Percentiles rank a stretch among this genome's conserved stretches.
Conservation (phyloP, 805 yeast species). For the Torulaspora indica region DNA sequence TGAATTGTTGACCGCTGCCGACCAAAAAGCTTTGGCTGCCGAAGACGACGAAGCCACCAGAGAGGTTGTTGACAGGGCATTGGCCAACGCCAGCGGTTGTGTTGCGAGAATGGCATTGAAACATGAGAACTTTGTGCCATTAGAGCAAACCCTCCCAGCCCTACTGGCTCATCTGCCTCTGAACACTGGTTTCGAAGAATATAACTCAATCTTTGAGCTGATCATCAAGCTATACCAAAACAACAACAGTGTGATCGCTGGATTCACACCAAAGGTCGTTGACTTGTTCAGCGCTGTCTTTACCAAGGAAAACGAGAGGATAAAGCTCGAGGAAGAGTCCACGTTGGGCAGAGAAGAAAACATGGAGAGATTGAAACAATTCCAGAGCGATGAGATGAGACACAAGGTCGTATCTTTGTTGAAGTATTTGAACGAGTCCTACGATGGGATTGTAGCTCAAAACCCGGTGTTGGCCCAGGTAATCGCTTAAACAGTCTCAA, state of each 20-base stretch:
- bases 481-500: slow-evolving; percentile 26
- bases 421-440: slow-evolving; percentile 63
- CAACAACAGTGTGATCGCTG: slow-evolving; percentile 50
- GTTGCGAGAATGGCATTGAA: slow-evolving; percentile 85
- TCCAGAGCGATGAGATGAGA: slow-evolving; percentile 63
- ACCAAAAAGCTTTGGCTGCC: slow-evolving; percentile 53
- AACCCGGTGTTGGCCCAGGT: slow-evolving; percentile 37
- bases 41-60: slow-evolving; percentile 67
- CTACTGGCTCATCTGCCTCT: slow-evolving; percentile 78
- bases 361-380: slow-evolving; percentile 72
- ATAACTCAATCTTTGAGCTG: slow-evolving; percentile 80
- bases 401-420: slow-evolving; percentile 62
- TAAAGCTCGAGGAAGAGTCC: slow-evolving; percentile 62
- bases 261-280: slow-evolving; percentile 56
- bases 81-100: slow-evolving; percentile 96
- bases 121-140: slow-evolving; percentile 66
- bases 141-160: slow-evolving; percentile 68
- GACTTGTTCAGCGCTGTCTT: slow-evolving; percentile 67
- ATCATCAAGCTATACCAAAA: slow-evolving; percentile 66
- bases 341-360: slow-evolving; percentile 84
- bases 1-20: slow-evolving; percentile 72
- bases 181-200: slow-evolving; percentile 85
- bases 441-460: slow-evolving; percentile 56
- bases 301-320: slow-evolving; percentile 67
- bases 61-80: slow-evolving; percentile 75